Evolutionary conservation across 768 basidiomycete species (phyloP).

Genomic region (Amanita subjunquillea): DNA sequence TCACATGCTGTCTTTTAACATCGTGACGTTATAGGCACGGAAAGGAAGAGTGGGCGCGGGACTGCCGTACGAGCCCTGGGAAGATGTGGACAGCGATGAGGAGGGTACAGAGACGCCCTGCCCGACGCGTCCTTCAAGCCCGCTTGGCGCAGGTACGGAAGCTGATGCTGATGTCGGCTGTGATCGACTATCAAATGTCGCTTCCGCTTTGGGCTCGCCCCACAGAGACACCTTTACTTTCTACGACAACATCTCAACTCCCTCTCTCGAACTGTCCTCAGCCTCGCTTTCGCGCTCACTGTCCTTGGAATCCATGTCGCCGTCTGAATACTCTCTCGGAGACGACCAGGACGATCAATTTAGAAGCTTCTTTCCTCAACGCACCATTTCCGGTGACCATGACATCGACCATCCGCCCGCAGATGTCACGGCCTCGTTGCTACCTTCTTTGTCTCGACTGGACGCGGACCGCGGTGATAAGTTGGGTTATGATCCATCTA

Average conservation of each 20-base stretch:
- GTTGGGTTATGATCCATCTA: neutral
- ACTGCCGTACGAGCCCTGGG: conserved; percentile 47
- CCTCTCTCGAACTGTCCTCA: conserved; percentile 20
- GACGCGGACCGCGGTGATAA: neutral
- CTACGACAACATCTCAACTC: conserved; percentile 24
- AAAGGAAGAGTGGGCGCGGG: conserved; percentile 42
- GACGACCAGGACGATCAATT: conserved; percentile 5
- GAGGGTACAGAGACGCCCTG: neutral
- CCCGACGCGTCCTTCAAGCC: neutral
- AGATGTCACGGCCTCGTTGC: neutral
- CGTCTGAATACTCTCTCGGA: conserved; percentile 18
- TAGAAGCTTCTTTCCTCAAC: conserved; percentile 7
- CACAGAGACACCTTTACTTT: conserved; percentile 8
- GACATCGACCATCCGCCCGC: neutral
- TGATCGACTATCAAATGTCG: neutral
- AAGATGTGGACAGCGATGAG: conserved; percentile 17
- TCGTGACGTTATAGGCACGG: conserved; percentile 24
- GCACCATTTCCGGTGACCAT: neutral
- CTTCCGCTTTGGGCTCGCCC: neutral
- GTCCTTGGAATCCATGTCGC: conserved; percentile 25
- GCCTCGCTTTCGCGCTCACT: conserved; percentile 32
- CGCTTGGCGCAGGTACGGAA: neutral
- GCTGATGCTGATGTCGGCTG: neutral
- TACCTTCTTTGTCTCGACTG: neutral
- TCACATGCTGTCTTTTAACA: neutral